Conservation (phyloP, 2,329 filamentous ascomycete species). For the Talaromyces amestolkiae region DNA sequence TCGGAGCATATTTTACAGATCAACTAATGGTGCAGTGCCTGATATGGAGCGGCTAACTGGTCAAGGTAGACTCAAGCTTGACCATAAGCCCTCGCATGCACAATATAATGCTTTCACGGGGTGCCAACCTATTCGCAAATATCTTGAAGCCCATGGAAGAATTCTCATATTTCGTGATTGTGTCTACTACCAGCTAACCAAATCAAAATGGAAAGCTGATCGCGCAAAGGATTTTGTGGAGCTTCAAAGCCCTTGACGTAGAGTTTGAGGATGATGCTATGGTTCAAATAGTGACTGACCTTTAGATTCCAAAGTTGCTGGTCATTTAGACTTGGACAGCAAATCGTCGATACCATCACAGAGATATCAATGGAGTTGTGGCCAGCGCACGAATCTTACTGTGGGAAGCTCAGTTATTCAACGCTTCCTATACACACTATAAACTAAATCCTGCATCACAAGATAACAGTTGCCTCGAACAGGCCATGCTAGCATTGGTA, state of each 20-base stretch:
- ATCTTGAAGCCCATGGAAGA: slow-evolving; percentile 58
- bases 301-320: no score
- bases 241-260: slow-evolving; percentile 63
- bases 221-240: slow-evolving; percentile 68
- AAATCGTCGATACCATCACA: slow-evolving; percentile 58
- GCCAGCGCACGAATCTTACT: slow-evolving; percentile 69
- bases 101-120: slow-evolving; percentile 65
- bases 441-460: slow-evolving; percentile 66
- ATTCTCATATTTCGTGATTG: slow-evolving; percentile 70
- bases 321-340: slow-evolving; percentile 58
- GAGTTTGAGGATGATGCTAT: slow-evolving; percentile 69
- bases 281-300: no score
- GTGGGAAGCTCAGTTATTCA: slow-evolving; percentile 67
- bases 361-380: slow-evolving; percentile 67
- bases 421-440: slow-evolving; percentile 63
- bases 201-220: slow-evolving; percentile 63
- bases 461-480: slow-evolving; percentile 71
- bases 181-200: slow-evolving; percentile 59
- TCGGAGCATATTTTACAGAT: slow-evolving; percentile 61
- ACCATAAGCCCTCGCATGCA: slow-evolving; percentile 68
- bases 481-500: slow-evolving; percentile 58
- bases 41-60: slow-evolving; percentile 66
- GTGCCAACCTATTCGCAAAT: slow-evolving; percentile 66
- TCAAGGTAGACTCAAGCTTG: slow-evolving; percentile 70
- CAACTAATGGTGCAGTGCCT: slow-evolving; percentile 61